A percentile compares a stretch with the other conserved stretches of the same genome.
These are phyloP conservation scores for Xeromyces bisporus DNA, from an alignment of 495 filamentous ascomycete genomes.

Conservation along the genomic window DNA sequence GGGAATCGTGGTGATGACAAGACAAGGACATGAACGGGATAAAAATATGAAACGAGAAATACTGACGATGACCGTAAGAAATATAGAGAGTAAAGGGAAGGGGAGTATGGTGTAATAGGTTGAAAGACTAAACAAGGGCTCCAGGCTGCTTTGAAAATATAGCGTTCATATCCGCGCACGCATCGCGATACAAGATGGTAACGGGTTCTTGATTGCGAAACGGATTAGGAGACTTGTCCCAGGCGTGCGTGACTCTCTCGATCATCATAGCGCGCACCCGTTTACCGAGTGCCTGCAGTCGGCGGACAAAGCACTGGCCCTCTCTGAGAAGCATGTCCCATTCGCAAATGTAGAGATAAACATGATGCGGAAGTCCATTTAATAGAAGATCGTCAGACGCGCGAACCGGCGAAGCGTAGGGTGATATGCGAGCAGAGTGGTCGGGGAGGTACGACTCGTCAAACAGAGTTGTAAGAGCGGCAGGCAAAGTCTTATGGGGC, in stretches of 20 bases:
- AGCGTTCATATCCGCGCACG: slow-evolving; percentile 28
- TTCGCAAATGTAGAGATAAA: slow-evolving; percentile 69
- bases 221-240: slow-evolving; percentile 77
- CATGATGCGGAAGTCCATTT: slow-evolving; percentile 39
- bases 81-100: background rate
- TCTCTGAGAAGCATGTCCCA: slow-evolving; percentile 82
- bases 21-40: too few species aligned
- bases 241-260: slow-evolving; percentile 57
- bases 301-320: slow-evolving; percentile 47
- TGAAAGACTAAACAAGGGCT: background rate
- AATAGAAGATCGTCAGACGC: slow-evolving; percentile 36
- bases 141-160: slow-evolving; percentile 20
- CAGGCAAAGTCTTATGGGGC: slow-evolving; percentile 56
- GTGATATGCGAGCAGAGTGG: slow-evolving; percentile 31
- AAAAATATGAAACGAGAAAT: too few species aligned
- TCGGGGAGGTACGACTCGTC: slow-evolving; percentile 63
- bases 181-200: slow-evolving; percentile 24
- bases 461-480: slow-evolving; percentile 66
- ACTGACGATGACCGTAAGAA: background rate
- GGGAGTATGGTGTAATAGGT: background rate
- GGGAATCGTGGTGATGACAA: too few species aligned
- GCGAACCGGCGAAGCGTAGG: slow-evolving; percentile 46
- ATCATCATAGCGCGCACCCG: slow-evolving; percentile 53
- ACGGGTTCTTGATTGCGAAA: slow-evolving; percentile 35
- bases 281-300: slow-evolving; percentile 48